phyloP scores from a whole-genome alignment of 371 early-diverging fungal species.

The Nematocida displodere region DNA sequence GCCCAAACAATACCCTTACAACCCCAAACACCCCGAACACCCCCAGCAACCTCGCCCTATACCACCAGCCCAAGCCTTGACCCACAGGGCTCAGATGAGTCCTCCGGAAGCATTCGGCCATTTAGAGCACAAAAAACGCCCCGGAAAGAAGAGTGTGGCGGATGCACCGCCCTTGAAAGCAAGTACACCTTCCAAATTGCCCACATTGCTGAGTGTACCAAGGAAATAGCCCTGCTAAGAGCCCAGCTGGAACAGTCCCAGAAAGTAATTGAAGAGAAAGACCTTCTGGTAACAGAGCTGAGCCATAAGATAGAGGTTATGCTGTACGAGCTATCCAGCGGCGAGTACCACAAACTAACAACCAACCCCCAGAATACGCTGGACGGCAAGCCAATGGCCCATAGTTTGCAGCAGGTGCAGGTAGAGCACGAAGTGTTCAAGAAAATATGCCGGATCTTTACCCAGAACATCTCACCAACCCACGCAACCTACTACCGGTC shows the following conservation, averaged over 20 bases:
- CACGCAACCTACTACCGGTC: conserved; percentile 28
- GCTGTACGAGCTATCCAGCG: conserved; percentile 31
- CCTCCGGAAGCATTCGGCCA: not conserved
- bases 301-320: conserved; percentile 48
- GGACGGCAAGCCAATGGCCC: not conserved
- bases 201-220: not conserved
- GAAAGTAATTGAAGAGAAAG: conserved; percentile 5
- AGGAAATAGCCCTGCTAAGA: conserved; percentile 9
- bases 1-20: not conserved
- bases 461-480: not conserved
- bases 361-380: not conserved
- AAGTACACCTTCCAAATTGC: conserved; percentile 2
- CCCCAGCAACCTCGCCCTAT: not conserved
- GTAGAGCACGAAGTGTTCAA: not conserved
- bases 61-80: not conserved
- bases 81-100: not conserved
- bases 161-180: not conserved
- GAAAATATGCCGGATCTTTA: conserved; percentile 25
- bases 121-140: not conserved
- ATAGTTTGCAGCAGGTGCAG: not conserved
- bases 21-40: not conserved
- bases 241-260: not conserved
- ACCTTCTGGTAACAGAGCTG: conserved; percentile 21
- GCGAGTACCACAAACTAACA: conserved; percentile 29
- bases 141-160: too few relatives aligned